These are phyloP conservation scores for Penicillium tannophilum DNA, from an alignment of 495 filamentous ascomycete species.

Conservation along the genomic window DNA sequence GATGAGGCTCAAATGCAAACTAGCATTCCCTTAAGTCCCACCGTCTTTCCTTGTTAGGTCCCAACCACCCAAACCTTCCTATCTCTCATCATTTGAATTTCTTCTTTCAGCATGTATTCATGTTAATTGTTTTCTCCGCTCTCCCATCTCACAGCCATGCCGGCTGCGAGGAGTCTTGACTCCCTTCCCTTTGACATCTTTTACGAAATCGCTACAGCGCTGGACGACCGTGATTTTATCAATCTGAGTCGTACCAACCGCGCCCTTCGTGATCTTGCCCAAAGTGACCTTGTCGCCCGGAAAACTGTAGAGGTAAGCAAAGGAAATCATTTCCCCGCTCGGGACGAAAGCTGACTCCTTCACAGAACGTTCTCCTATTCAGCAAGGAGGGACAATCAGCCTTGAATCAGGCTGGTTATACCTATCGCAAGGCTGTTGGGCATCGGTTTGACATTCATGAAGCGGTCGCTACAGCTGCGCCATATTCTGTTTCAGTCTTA, in stretches of 20 bases:
- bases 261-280: constrained; percentile 53
- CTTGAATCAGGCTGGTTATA: constrained; percentile 45
- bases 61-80: background rate
- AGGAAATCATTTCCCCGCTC: background rate
- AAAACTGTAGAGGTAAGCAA: constrained; percentile 60
- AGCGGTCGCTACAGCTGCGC: constrained; percentile 62
- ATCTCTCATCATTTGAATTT: background rate
- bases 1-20: background rate
- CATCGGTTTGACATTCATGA: constrained; percentile 61
- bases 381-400: constrained; percentile 62
- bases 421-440: constrained; percentile 58
- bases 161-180: constrained; percentile 31
- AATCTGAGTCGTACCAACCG: constrained; percentile 53
- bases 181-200: constrained; percentile 66
- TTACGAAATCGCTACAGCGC: constrained; percentile 52
- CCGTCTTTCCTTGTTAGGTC: background rate
- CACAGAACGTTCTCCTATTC: constrained; percentile 55
- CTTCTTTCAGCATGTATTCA: background rate
- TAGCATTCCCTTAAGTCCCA: background rate
- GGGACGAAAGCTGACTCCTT: constrained; percentile 13
- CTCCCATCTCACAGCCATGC: constrained; percentile 19
- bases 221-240: constrained; percentile 46
- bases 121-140: background rate
- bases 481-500: constrained; percentile 61
- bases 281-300: constrained; percentile 64